Base-by-base conservation (phyloP, 306 rosid species). In the Trifolium dubium region DNA sequence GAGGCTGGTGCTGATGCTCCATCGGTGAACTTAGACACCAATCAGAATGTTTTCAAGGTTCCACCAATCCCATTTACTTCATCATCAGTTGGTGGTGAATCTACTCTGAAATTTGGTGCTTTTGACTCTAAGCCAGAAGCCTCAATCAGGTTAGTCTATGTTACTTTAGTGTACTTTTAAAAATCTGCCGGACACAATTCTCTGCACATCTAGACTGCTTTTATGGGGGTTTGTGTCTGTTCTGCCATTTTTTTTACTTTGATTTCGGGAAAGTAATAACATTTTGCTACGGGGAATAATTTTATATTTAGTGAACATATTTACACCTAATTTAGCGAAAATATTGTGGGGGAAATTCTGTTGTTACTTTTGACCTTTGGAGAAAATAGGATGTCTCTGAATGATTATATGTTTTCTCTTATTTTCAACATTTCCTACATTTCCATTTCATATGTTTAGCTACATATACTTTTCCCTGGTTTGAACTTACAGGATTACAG, bases 131-230 rank as follows among this genome's bases (percentile, higher is more conserved):
- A 77, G 65, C 75, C 76, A 6, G 92, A 75, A 82, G 81, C 54
- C 82, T 82, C 84, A 30, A 65, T 61, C 91, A 89, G 91, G 98
- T 92, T 49, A 75, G 85, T 79, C 10, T 76, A 41, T 58, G 39
- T 39, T 23, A 54, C 64, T 76, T 37, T 37, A 11, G 29, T 76
- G 66, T n/a, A 51, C 41, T 70, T 58, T 59, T 67, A 34, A 23
- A 14, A 68, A 40, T 10, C 37, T 2, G 49, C 30, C 12, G 61
- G 31, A 23, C 23, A 8, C 61, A 69, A 28, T 39, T 56, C 23
- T 32, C 23, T 72, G 18, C 10, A 10, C 11, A n/a, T 56, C 35
- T 51, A 63, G 37, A 47, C 10, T 35, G 18, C 10, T 62, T 67
- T 83, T 62, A 5, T 70, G 4, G 72, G 23, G 63, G 34, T 44